phyloP scores from a whole-genome alignment of 352 stramenopile genomes.

The Phytophthora lateralis region DNA sequence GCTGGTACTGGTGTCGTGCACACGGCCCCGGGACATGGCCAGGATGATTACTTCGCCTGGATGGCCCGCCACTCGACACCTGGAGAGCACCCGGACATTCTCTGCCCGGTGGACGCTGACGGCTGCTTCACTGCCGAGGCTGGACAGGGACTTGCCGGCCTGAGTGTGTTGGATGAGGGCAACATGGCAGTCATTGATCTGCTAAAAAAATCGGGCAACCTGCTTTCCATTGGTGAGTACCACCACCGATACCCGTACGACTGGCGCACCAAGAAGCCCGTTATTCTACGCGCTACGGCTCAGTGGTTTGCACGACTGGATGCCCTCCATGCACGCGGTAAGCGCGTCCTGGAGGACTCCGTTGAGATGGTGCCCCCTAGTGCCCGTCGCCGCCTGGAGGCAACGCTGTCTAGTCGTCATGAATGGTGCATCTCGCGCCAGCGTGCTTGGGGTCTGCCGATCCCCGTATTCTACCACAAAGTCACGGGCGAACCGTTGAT shows the following conservation, averaged over 20 bases:
- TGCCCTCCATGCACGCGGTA: constrained; percentile 87
- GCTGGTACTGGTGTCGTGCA: constrained; percentile 99
- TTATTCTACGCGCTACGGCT: constrained; percentile 97
- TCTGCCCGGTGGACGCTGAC: constrained; percentile 71
- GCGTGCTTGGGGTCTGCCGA: constrained; percentile 97
- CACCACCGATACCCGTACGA: constrained; percentile 98
- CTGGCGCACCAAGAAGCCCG: constrained; percentile 99
- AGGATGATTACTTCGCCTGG: constrained; percentile 94
- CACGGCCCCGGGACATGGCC: constrained; percentile 97
- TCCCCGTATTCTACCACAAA: constrained; percentile 98
- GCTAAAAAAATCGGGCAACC: constrained; percentile 72
- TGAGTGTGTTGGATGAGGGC: constrained; percentile 92
- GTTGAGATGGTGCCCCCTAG: constrained; percentile 94
- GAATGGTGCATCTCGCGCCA: constrained; percentile 99
- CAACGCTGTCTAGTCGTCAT: constrained; percentile 87
- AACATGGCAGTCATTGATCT: constrained; percentile 93
- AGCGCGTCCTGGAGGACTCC: constrained; percentile 53
- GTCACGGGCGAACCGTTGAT: constrained; percentile 90
- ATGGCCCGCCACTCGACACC: constrained; percentile 55
- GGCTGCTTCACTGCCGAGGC: constrained; percentile 91
- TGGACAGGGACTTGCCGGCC: constrained; percentile 84
- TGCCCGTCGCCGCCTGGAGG: constrained; percentile 82
- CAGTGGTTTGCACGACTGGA: constrained; percentile 99
- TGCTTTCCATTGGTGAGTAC: constrained; percentile 91
- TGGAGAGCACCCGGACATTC: constrained; percentile 47